These are phyloP conservation scores for Fusarium sp. DNA, from an alignment of 2,329 filamentous ascomycete genomes.

Conservation along the genomic window DNA sequence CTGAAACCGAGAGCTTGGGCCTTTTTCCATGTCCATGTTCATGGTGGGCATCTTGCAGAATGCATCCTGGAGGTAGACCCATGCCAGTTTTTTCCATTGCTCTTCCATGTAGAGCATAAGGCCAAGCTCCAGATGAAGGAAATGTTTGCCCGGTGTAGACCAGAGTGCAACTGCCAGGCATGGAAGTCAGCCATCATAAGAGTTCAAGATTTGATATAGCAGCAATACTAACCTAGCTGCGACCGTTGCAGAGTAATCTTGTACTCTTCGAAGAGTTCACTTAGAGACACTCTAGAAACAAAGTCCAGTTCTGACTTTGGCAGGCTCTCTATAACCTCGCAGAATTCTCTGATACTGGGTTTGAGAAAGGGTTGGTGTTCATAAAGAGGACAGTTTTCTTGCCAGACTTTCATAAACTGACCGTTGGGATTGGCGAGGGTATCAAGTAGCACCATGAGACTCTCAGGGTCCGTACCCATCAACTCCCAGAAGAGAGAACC, in stretches of 20 bases:
- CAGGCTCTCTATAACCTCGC: neutral
- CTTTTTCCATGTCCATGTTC: neutral
- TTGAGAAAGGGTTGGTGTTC: neutral
- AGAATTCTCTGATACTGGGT: neutral
- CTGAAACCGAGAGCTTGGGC: neutral
- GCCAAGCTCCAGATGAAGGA: slow-evolving; percentile 1
- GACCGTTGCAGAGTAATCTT: neutral
- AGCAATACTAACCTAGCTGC: neutral
- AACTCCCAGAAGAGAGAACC: neutral
- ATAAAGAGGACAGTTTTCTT: neutral
- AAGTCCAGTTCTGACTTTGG: neutral
- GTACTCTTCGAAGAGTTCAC: neutral
- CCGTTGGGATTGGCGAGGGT: neutral
- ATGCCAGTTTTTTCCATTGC: slow-evolving; percentile 1
- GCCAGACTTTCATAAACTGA: neutral
- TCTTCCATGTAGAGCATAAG: slow-evolving; percentile 5
- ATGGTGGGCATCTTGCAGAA: neutral
- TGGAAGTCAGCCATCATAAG: too few species aligned
- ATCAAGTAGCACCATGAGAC: neutral
- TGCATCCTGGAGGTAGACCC: slow-evolving; percentile 1
- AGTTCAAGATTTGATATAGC: too few species aligned
- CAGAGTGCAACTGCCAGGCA: too few species aligned
- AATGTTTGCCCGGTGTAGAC: neutral
- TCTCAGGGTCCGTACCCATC: too few species aligned
- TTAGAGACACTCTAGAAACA: neutral